These are phyloP conservation scores for Mollisiaceae sp. DNA, from an alignment of 2,329 filamentous ascomycete species.

Conservation along the genomic window DNA sequence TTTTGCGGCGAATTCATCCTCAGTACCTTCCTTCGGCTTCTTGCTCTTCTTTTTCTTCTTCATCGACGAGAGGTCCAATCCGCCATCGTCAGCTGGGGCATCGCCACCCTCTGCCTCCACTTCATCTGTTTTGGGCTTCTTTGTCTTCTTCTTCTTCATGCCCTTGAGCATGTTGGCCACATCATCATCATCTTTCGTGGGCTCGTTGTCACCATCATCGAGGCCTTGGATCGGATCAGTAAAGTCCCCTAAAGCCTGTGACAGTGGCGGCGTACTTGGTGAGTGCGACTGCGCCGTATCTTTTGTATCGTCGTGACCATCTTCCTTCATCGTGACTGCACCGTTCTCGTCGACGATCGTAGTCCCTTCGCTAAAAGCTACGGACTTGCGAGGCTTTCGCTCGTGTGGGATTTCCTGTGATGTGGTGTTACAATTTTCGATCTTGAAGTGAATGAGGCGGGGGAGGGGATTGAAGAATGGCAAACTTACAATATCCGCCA, in stretches of 20 bases:
- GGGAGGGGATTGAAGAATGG: conserved; percentile 18
- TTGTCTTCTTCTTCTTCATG: conserved; percentile 88
- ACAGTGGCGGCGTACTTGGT: conserved; percentile 65
- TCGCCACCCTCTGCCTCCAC: conserved; percentile 66
- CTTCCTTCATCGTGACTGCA: conserved; percentile 76
- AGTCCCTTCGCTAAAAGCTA: conserved; percentile 88
- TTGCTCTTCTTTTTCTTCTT: conserved; percentile 46
- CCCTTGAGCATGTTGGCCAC: conserved; percentile 71
- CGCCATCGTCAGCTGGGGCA: conserved; percentile 53
- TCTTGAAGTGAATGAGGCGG: conserved; percentile 30
- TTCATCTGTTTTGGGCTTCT: conserved; percentile 70
- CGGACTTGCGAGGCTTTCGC: conserved; percentile 86
- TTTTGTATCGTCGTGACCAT: conserved; percentile 74
- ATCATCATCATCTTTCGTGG: conserved; percentile 52
- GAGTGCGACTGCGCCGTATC: conserved; percentile 82
- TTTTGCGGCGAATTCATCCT: conserved; percentile 43
- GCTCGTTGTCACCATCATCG: conserved; percentile 42
- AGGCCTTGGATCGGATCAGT: conserved; percentile 52
- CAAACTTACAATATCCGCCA: conserved; percentile 52
- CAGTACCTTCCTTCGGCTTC: conserved; percentile 43
- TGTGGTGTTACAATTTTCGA: conserved; percentile 31
- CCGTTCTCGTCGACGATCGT: conserved; percentile 90
- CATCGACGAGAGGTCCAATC: conserved; percentile 48
- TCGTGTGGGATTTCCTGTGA: conserved; percentile 46
- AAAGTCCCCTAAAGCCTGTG: conserved; percentile 60